Conservation (phyloP, 148 eudicot species). For the Polygonum aviculare region DNA sequence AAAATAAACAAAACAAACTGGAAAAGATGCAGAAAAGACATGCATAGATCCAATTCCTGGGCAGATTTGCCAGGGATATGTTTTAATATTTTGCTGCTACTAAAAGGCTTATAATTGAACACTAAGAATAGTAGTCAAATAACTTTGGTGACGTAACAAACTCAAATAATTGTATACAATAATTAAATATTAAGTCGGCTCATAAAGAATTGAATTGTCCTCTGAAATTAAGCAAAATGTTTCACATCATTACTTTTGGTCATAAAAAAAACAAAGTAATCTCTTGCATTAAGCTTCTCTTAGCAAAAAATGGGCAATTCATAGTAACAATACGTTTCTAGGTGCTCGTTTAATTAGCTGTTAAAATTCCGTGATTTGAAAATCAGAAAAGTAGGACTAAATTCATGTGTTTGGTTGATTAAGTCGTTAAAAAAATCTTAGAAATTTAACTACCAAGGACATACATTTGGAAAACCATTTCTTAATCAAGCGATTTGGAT, state of each 20-base stretch:
- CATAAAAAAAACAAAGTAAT: too few relatives aligned
- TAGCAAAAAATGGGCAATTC: too few relatives aligned
- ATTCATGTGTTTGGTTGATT: too few relatives aligned
- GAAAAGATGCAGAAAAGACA: slow-evolving; percentile 3
- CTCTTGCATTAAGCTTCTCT: too few relatives aligned
- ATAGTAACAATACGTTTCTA: too few relatives aligned
- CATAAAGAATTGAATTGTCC: neutral
- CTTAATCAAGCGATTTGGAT: neutral
- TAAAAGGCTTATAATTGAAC: neutral
- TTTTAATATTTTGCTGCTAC: neutral
- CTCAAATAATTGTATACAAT: neutral
- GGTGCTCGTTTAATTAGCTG: too few relatives aligned
- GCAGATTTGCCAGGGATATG: slow-evolving; percentile 3
- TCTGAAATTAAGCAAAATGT: neutral
- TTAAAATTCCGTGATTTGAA: too few relatives aligned
- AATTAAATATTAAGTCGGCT: neutral
- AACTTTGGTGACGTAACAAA: neutral
- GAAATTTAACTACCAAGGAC: too few relatives aligned
- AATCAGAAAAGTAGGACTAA: too few relatives aligned
- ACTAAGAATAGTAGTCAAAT: neutral
- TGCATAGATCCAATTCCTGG: slow-evolving; percentile 6
- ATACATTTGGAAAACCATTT: too few relatives aligned
- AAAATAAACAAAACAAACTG: slow-evolving; percentile 4
- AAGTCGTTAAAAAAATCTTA: too few relatives aligned
- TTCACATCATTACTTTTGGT: too few relatives aligned